Evolutionary conservation across 768 basidiomycete genomes (phyloP), one percentile per base, ranked within the genome.

Genomic region (Auriscalpium orientale): DNA sequence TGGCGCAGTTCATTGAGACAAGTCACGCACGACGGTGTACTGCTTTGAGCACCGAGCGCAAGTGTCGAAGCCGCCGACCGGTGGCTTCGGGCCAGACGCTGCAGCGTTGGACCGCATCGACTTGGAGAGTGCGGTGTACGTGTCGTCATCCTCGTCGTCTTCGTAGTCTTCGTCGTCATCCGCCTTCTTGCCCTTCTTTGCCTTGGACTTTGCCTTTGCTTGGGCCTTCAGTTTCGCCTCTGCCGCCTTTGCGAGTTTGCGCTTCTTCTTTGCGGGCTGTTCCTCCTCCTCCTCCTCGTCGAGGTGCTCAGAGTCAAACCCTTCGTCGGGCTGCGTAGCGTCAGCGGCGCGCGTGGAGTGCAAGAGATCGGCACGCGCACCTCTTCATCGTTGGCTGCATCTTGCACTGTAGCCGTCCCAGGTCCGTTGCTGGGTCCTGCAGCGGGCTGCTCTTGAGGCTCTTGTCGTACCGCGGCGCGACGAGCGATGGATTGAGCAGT

Each of bases 11-110:
- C 37, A 49, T 49, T 18, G 7, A 33, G 34, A 4, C 2, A 16
- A 15, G 36, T 7, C n/a, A 78, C 84, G 56, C 69, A 97, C 95
- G 65, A 95, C 89, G 15, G 91, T 91, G 67, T 95, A 97, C 62
- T 86, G 83, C 56, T 88, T 85, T 51, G 79, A 76, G 68, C 95
- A 99, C 54, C 79, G 79, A 1, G 84, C 89, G 66, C 97, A 99
- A 8, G 78, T 73, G 61, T 84, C 84, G 54, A 95, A 88, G 60
- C 82, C 84, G 1, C 95, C 95, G 4, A 86, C 76, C 3, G 86
- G 74, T 1, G 87, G 89, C 57, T 86, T 86, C 0, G 68, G 60
- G 16, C 60, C 49, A 59, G 71, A 37, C 62, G 67, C 66, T 61
- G 71, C 62, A 62, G 60, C 70, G 15, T 67, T 65, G 69, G 73